phyloP scores from a whole-genome alignment of 2,329 filamentous ascomycete species.

The Pyrenophora tritici-repentis region DNA sequence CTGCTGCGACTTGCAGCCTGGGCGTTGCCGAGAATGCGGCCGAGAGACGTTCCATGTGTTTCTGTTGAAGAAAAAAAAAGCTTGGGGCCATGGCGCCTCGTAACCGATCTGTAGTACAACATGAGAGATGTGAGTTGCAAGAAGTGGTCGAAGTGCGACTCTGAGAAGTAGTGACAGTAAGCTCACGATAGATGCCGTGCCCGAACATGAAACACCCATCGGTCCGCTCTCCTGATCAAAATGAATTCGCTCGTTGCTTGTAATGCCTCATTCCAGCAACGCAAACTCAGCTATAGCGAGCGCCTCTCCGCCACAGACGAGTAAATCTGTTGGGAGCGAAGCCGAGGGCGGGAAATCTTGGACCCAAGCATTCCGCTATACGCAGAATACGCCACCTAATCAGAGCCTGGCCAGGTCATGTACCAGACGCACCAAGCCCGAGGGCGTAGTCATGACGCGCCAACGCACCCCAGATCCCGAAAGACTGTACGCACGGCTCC shows the following conservation, averaged over 20 bases:
- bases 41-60: constrained; percentile 17
- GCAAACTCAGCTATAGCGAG: neutral
- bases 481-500: neutral
- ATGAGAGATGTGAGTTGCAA: neutral
- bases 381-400: constrained; percentile 3
- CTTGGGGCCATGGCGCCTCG: constrained; percentile 5
- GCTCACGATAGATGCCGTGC: no score
- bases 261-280: no score
- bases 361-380: constrained; percentile 27
- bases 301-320: neutral
- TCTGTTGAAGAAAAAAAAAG: constrained; percentile 4
- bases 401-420: constrained; percentile 1
- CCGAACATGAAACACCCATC: no score
- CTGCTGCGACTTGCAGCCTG: constrained; percentile 21
- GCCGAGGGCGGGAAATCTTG: constrained; percentile 29
- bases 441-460: constrained; percentile 9
- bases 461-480: constrained; percentile 19
- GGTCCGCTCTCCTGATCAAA: no score
- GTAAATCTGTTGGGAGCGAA: neutral
- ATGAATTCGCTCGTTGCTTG: no score
- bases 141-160: no score
- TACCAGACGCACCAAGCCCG: constrained; percentile 7
- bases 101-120: neutral
- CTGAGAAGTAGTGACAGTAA: no score
- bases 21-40: constrained; percentile 22